phyloP scores from a whole-genome alignment of 345 rosid genomes.

The Eucalyptus polyanthemos region DNA sequence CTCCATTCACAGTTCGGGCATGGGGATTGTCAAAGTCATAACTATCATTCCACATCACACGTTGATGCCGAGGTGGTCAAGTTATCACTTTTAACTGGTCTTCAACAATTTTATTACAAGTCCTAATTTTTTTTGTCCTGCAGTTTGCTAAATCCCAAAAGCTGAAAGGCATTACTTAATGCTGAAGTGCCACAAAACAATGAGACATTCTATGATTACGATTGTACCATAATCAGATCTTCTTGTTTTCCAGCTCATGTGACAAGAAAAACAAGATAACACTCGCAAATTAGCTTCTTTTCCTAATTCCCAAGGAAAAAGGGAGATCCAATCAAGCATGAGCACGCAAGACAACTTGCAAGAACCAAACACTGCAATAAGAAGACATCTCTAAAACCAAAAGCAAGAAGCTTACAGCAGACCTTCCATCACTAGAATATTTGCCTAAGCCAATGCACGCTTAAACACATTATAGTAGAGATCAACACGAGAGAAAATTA shows the following conservation, averaged over 20 bases:
- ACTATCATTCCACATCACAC: not conserved
- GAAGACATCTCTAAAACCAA: not conserved
- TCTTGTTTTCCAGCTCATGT: not conserved
- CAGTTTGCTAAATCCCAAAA: not conserved
- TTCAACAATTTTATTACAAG: not conserved
- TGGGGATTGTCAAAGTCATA: not conserved
- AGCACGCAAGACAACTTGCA: not conserved
- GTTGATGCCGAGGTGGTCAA: not conserved
- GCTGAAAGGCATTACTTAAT: not conserved
- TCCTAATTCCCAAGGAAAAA: not conserved
- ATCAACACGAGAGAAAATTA: not conserved
- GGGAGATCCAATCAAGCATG: not conserved
- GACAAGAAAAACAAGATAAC: not conserved
- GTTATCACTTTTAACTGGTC: not conserved
- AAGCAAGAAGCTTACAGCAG: not conserved
- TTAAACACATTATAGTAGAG: not conserved
- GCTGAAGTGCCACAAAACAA: not conserved
- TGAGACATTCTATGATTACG: not conserved
- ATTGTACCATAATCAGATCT: not conserved
- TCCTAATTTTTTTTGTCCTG: not conserved
- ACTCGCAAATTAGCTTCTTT: not conserved
- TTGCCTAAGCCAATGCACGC: not conserved
- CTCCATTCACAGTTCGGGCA: not conserved
- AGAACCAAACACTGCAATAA: not conserved
- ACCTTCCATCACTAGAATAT: not conserved